Evolutionary conservation across 73 alveolate species (phyloP).

Genomic region (Tetrahymena elliotti): DNA sequence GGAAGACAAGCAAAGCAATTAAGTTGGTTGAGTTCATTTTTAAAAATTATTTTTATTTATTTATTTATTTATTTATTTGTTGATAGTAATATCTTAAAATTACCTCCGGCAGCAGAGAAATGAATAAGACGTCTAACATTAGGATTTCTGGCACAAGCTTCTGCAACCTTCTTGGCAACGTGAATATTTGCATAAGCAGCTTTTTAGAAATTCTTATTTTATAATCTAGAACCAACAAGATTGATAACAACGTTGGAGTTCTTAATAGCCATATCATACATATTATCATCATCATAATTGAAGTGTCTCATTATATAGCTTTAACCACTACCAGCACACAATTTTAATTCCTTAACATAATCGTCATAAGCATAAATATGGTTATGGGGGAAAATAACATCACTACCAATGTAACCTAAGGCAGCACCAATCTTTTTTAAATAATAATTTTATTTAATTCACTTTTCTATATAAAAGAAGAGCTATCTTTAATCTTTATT

Average conservation of each 20-base stretch:
- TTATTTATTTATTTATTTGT: too few species aligned
- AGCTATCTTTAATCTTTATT: neutral
- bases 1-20: too few species aligned
- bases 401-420: slow-evolving; percentile 39
- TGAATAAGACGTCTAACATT: slow-evolving; percentile 47
- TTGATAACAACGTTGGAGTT: slow-evolving; percentile 51
- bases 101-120: slow-evolving; percentile 55
- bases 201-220: slow-evolving; percentile 20
- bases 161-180: slow-evolving; percentile 49
- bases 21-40: too few species aligned
- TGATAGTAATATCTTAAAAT: neutral
- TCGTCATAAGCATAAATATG: slow-evolving; percentile 31
- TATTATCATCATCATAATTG: slow-evolving; percentile 40
- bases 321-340: slow-evolving; percentile 22
- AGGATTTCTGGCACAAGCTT: slow-evolving; percentile 49
- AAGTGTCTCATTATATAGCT: slow-evolving; percentile 5
- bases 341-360: slow-evolving; percentile 26
- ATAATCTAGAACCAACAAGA: slow-evolving; percentile 38
- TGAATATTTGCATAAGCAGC: slow-evolving; percentile 39
- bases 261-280: slow-evolving; percentile 37
- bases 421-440: slow-evolving; percentile 19
- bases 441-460: neutral
- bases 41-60: too few species aligned
- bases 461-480: too few species aligned
- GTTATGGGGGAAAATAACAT: slow-evolving; percentile 30